phyloP scores from a whole-genome alignment of 306 rosid species.

The Inga leiocalycina region DNA sequence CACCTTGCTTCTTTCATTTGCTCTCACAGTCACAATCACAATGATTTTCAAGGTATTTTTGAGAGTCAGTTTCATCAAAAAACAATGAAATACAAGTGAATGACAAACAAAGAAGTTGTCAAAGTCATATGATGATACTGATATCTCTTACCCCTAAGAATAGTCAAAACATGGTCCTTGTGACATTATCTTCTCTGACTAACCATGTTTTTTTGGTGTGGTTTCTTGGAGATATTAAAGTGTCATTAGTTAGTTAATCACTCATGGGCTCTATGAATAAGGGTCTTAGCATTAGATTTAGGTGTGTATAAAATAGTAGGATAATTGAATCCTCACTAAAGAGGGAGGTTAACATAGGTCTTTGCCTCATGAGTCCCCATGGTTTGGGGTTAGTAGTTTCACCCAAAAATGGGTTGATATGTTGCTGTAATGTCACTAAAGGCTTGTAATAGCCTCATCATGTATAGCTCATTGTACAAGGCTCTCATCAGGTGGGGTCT shows the following conservation, averaged over 20 bases:
- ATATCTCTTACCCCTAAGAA: background rate
- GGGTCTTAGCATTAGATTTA: background rate
- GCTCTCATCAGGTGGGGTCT: too few species aligned
- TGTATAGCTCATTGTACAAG: too few species aligned
- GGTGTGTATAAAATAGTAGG: background rate
- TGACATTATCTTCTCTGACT: background rate
- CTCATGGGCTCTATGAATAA: too few species aligned
- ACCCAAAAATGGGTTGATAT: too few species aligned
- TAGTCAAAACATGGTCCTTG: background rate
- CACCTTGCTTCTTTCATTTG: background rate
- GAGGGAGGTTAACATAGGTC: background rate
- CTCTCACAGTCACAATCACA: background rate
- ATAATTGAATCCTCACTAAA: background rate
- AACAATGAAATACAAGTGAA: too few species aligned
- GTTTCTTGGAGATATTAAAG: background rate
- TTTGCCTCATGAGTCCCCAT: background rate
- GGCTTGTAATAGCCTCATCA: too few species aligned
- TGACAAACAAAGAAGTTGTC: background rate
- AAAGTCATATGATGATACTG: background rate
- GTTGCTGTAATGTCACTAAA: too few species aligned
- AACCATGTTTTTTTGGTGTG: background rate
- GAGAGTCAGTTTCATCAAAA: background rate
- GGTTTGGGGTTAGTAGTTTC: background rate
- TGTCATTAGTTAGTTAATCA: background rate
- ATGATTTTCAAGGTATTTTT: background rate